Base-by-base conservation (phyloP, 805 yeast species). In the Yueomyces sinensis region DNA sequence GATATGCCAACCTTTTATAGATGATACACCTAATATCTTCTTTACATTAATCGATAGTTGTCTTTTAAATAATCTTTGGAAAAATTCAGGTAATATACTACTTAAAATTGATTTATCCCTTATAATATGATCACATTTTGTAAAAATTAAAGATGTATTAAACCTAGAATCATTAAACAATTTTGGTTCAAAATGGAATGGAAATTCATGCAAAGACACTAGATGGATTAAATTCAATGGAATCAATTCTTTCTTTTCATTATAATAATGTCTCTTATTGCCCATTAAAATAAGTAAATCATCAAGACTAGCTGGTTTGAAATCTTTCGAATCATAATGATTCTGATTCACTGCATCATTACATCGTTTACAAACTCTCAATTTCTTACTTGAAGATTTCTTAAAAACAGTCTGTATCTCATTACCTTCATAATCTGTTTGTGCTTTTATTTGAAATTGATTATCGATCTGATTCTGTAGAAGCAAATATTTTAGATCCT, bases 191-290 rank as follows among this genome's bases (percentile, higher is more conserved):
- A 76, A 46, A 5, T 76, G 65, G 29, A 78, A 57, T 1, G 95
- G 95, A 48, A 82, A 82, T 43, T 82, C 94, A 13, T 67, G 52
- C 1, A 80, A 74, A 25, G 80, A 76, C 9, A 78, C 60, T 1
- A 81, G 72, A 47, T 79, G 76, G 3, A 77, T 66, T 1, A 79
- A 43, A 23, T 54, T 44, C 3, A 44, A 46, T 3, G 76, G 83
- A 14, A 23, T 20, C n/a, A n/a, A n/a, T n/a, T n/a, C n/a, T n/a
- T n/a, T n/a, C n/a, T n/a, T n/a, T n/a, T n/a, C n/a, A n/a, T n/a
- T n/a, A n/a, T n/a, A n/a, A n/a, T n/a, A n/a, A n/a, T n/a, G n/a
- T 34, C 29, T 30, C 17, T 61, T 42, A 3, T 37, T 32, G 4
- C 44, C 42, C 37, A 62, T 34, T 2, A 25, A 9, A 22, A 7